These are phyloP conservation scores for Solanum habrochaites DNA, from an alignment of 257 asterid species.

Conservation along the genomic window DNA sequence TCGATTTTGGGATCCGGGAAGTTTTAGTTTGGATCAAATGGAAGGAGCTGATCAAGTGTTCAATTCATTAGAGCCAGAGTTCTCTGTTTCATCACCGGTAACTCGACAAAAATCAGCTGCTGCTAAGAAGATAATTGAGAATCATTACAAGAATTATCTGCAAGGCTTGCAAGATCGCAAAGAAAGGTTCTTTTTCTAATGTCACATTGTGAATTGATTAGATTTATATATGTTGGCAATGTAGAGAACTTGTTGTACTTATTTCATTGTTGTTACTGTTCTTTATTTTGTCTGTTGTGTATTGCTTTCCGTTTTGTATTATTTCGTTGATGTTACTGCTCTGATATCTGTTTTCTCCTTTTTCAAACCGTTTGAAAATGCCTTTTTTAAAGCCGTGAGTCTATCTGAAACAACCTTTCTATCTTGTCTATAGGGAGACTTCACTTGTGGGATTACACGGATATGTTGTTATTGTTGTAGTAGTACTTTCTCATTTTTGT, in stretches of 20 bases:
- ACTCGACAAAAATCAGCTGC: slow-evolving; percentile 95
- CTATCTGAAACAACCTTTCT: neutral
- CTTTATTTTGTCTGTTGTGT: neutral
- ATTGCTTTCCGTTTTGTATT: neutral
- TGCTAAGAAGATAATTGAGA: slow-evolving; percentile 87
- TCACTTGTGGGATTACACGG: neutral
- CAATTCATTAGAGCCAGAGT: slow-evolving; percentile 56
- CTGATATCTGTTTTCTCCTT: neutral
- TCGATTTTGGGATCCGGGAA: neutral
- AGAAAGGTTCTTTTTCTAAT: neutral
- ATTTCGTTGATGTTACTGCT: neutral
- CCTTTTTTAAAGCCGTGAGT: neutral
- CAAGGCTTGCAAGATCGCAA: slow-evolving; percentile 72
- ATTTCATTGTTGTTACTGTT: neutral
- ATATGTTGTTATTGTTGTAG: neutral
- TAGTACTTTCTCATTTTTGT: neutral
- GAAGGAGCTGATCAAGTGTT: slow-evolving; percentile 20
- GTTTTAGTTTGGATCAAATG: neutral
- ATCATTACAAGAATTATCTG: slow-evolving; percentile 80
- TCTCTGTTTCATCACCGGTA: slow-evolving; percentile 78
- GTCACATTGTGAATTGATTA: neutral
- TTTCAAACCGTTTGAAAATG: neutral
- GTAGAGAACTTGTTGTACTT: neutral
- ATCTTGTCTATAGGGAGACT: neutral
- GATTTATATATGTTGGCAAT: neutral